phyloP scores from a whole-genome alignment of 345 rosid species.

The Carallia brachiata region DNA sequence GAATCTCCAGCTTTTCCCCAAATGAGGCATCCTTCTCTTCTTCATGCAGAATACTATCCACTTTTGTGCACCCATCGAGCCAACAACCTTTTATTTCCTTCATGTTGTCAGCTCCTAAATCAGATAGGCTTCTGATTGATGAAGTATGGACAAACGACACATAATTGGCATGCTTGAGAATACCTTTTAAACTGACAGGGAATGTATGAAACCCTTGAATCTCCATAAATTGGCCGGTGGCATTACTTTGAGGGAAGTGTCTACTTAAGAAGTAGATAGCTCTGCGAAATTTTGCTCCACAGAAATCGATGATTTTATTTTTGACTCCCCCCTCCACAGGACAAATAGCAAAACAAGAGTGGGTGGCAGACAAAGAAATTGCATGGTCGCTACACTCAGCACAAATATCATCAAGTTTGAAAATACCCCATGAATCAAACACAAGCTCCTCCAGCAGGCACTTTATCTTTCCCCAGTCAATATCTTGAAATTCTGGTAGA shows the following conservation, averaged over 20 bases:
- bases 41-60: slow-evolving; percentile 22
- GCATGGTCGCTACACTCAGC: background rate
- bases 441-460: slow-evolving; percentile 13
- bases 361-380: slow-evolving; percentile 2
- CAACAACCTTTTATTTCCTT: slow-evolving; percentile 30
- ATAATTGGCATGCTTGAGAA: slow-evolving; percentile 24
- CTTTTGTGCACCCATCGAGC: slow-evolving; percentile 36
- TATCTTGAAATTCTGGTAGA: slow-evolving; percentile 21
- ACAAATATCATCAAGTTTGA: slow-evolving; percentile 2
- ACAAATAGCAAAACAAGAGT: slow-evolving; percentile 6
- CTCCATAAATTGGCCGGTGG: slow-evolving; percentile 22
- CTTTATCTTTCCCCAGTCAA: slow-evolving; percentile 19
- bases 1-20: slow-evolving; percentile 29
- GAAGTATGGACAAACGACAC: slow-evolving; percentile 31
- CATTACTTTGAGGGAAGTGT: slow-evolving; percentile 3
- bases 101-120: slow-evolving; percentile 22
- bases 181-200: slow-evolving; percentile 10
- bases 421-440: slow-evolving; percentile 20
- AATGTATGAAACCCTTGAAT: slow-evolving; percentile 31
- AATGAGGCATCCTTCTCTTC: slow-evolving; percentile 22
- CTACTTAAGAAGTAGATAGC: slow-evolving; percentile 16
- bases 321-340: background rate
- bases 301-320: background rate
- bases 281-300: background rate
- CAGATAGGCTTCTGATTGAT: slow-evolving; percentile 27